Base-by-base conservation (phyloP, 2,329 filamentous ascomycete genomes). In the Aspergillus tubingensis region DNA sequence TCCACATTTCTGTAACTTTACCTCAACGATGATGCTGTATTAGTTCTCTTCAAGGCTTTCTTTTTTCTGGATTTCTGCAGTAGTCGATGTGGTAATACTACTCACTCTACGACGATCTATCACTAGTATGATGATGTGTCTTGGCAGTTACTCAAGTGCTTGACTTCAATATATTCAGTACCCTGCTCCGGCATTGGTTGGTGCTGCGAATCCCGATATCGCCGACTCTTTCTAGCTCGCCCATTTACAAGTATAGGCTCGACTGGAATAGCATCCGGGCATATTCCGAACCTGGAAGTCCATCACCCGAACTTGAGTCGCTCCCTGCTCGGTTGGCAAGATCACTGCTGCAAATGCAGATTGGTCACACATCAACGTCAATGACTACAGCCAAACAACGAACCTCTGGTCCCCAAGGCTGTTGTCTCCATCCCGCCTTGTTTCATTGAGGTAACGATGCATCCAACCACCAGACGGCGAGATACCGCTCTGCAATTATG, bases 1-100 rank as follows among this genome's bases (percentile, higher is more conserved):
- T 65, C 58, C 66, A 49, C 62, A 61, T 62, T 65, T 57, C 63
- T 74, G 72, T 74, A 74, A 73, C 69, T 72, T 70, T 75, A 67
- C 49, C 54, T 61, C 50, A 15, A 71, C 65, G 63, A 70, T 70
- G 63, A 72, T 69, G 66, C 69, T 72, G 70, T 72, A 61, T 66
- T 70, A 65, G 62, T 68, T 61, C 48, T 55, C 56, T 44, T 60
- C 62, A 13, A 48, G 54, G 27, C 27, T 30, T 30, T 30, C 59
- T 30, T 21, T 60, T 36, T 6, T 15, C 32, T 36, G 32, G 39
- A 47, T 49, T 32, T 13, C 11, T 58, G 38, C 19, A 27, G 38
- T 58, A 55, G n/a, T 53, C 54, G 17, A 48, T 36, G 32, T 36
- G 32, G 32, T 36, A 36, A 36, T 32, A 50, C 25, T 50, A 15